Conservation (phyloP, 192 early-diverging fungal genomes). For the Jimgerdemannia flammicorona region DNA sequence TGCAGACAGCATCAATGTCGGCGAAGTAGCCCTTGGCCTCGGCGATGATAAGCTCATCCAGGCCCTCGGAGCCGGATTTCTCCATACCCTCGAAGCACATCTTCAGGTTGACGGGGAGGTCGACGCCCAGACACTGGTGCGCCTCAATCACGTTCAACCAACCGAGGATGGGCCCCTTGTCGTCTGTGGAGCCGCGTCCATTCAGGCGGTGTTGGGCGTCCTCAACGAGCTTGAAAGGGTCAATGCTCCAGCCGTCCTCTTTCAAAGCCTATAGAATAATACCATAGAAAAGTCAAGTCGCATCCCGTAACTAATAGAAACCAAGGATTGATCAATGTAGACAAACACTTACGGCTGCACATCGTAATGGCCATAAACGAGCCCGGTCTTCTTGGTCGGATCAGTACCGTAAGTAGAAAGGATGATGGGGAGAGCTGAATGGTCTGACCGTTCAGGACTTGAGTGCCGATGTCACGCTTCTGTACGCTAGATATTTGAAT, state of each 20-base stretch:
- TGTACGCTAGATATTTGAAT: conserved; percentile 32
- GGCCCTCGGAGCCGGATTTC: conserved; percentile 86
- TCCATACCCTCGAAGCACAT: conserved; percentile 99
- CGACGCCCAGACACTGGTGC: conserved; percentile 85
- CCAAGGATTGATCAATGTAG: background rate
- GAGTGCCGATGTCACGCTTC: conserved; percentile 74
- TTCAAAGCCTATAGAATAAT: conserved; percentile 45
- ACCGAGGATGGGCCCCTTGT: conserved; percentile 97
- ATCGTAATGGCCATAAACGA: conserved; percentile 98
- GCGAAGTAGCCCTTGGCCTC: conserved; percentile 90
- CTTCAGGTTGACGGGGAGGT: conserved; percentile 93
- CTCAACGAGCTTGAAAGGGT: conserved; percentile 89
- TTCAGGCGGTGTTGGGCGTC: conserved; percentile 78
- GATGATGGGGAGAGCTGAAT: conserved; percentile 90
- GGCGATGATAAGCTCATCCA: conserved; percentile 70
- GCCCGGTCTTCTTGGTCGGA: conserved; percentile 90
- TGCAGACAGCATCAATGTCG: conserved; percentile 93
- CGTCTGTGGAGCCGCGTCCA: conserved; percentile 93
- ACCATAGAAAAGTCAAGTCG: background rate
- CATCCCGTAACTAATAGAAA: background rate
- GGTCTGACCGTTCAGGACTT: conserved; percentile 71
- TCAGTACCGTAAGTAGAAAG: conserved; percentile 89
- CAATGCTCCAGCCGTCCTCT: conserved; percentile 86
- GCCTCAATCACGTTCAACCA: conserved; percentile 97
- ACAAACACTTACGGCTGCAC: conserved; percentile 75